Conservation (phyloP, 1,284 basidiomycete genomes). For the Apiotrichum gracile region DNA sequence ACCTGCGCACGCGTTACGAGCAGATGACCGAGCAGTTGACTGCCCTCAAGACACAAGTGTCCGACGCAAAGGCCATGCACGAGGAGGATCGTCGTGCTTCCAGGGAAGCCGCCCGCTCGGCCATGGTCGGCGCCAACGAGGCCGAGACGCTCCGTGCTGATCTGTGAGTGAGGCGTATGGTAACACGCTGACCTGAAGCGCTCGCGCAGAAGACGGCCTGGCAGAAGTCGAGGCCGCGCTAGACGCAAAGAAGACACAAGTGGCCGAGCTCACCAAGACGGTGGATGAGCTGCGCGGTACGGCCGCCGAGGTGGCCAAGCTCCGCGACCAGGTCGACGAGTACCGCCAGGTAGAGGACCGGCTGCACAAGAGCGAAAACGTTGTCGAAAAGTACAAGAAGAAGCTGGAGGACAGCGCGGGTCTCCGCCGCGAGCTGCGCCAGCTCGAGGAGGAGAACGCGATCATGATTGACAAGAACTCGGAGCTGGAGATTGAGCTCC, state of each 20-base stretch:
- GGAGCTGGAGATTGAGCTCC: conserved; percentile 80
- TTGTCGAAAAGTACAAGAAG: conserved; percentile 98
- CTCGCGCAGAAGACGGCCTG: conserved; percentile 68
- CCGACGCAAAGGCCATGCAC: conserved; percentile 3
- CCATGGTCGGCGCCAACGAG: conserved; percentile 48
- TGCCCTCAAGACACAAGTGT: conserved; percentile 27
- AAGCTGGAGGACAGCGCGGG: conserved; percentile 92
- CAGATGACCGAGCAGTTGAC: conserved; percentile 40
- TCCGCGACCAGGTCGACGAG: conserved; percentile 95
- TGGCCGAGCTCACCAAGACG: conserved; percentile 67
- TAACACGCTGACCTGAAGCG: conserved; percentile 51
- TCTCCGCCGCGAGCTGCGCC: conserved; percentile 74
- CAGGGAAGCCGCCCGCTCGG: conserved; percentile 2
- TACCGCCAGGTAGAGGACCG: conserved; percentile 85
- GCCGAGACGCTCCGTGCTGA: conserved; percentile 70
- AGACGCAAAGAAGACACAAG: conserved; percentile 63
- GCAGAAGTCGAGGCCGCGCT: conserved; percentile 70
- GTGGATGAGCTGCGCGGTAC: conserved; percentile 71
- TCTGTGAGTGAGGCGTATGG: too few relatives aligned
- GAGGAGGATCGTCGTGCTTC: conserved; percentile 9
- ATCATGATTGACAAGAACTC: conserved; percentile 86
- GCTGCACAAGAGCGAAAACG: conserved; percentile 88
- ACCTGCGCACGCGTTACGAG: conserved; percentile 31
- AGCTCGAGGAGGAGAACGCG: conserved; percentile 85
- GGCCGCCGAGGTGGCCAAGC: conserved; percentile 67